A percentile compares a stretch with the other conserved stretches of the same genome.
Conservation (phyloP, 441 rosid species). For the Croton setiger region DNA sequence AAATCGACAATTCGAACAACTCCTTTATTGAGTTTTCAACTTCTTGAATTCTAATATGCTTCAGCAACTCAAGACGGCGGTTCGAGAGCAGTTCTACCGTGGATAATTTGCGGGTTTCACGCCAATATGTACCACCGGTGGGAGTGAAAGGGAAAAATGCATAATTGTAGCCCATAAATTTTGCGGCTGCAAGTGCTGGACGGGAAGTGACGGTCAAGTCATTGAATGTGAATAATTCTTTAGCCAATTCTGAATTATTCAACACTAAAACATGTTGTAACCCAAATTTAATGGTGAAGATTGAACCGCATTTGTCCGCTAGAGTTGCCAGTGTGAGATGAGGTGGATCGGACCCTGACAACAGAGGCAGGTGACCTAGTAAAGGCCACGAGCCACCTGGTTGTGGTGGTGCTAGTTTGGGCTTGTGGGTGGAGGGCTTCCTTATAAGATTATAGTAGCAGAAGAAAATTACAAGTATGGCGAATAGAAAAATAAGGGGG, state of each 20-base stretch:
- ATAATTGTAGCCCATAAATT: conserved; percentile 22
- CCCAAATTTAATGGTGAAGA: conserved; percentile 21
- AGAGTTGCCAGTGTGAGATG: conserved; percentile 16
- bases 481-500: too few relatives aligned
- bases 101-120: conserved; percentile 22
- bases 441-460: too few relatives aligned
- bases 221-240: conserved; percentile 23
- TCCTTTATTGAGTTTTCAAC: conserved; percentile 15
- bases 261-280: conserved; percentile 14
- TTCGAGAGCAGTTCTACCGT: conserved; percentile 21
- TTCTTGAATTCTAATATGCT: conserved; percentile 20
- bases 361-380: conserved; percentile 24
- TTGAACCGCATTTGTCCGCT: conserved; percentile 24
- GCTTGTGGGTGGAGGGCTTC: too few relatives aligned
- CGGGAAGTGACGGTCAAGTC: conserved; percentile 24
- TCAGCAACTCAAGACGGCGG: conserved; percentile 19
- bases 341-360: conserved; percentile 12
- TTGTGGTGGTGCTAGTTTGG: too few relatives aligned
- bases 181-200: not conserved
- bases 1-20: not conserved
- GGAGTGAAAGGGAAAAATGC: conserved; percentile 19
- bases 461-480: too few relatives aligned
- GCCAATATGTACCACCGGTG: conserved; percentile 19
- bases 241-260: conserved; percentile 19
- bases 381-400: not conserved